A percentile compares a stretch with the other conserved stretches of the same genome.
phyloP scores from a whole-genome alignment of 805 yeast species.

The Kodamaea kaohsiungensis region DNA sequence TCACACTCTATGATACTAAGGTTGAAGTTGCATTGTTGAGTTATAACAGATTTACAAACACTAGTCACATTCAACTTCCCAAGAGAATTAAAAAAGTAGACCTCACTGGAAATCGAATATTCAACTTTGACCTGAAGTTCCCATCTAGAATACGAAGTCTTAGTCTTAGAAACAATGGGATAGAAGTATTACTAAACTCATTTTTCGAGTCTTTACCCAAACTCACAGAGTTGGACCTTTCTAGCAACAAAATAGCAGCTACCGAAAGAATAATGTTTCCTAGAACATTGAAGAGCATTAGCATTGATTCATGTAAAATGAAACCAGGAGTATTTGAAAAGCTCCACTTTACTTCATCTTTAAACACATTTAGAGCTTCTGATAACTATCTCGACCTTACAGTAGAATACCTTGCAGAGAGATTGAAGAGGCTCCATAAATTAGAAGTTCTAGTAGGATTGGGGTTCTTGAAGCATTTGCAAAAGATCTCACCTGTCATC shows the following conservation, averaged over 20 bases:
- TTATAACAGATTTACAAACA: not conserved
- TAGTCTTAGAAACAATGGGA: not conserved
- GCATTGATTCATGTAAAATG: not conserved
- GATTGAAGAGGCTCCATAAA: not conserved
- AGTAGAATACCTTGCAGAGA: not conserved
- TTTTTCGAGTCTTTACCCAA: not conserved
- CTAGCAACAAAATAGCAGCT: not conserved
- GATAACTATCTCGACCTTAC: not conserved
- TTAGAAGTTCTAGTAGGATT: not conserved
- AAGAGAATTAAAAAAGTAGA: not conserved
- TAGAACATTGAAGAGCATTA: not conserved
- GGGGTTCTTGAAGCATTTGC: not conserved
- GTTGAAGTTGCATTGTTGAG: not conserved
- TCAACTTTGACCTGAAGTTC: not conserved
- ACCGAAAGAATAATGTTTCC: not conserved
- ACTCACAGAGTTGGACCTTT: not conserved
- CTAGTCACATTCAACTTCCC: not conserved
- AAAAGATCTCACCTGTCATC: not conserved
- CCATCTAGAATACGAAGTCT: not conserved
- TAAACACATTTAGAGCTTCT: not conserved
- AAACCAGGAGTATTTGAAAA: not conserved
- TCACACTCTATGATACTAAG: not conserved
- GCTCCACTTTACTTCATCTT: not conserved
- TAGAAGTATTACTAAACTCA: not conserved
- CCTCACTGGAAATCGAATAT: slow-evolving; percentile 1